Evolutionary conservation across 2,329 filamentous ascomycete species (phyloP).

Genomic region (Septoria linicola): DNA sequence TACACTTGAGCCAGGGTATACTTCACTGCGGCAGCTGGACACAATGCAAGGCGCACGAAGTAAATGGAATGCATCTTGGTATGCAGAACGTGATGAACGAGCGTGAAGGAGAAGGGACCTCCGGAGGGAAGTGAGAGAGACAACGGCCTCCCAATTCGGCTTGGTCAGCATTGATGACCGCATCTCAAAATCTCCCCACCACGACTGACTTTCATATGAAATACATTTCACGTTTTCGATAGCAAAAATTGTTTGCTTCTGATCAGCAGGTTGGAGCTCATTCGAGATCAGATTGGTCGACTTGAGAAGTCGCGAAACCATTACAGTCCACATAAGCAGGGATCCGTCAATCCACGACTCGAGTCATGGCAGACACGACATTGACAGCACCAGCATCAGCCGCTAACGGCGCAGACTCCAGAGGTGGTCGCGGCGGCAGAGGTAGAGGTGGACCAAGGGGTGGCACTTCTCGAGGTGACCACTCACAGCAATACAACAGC

Average conservation of each 20-base stretch:
- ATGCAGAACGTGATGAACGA: too few relatives aligned
- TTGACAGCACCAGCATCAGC: slow-evolving; percentile 13
- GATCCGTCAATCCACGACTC: slow-evolving; percentile 6
- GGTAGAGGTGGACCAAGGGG: slow-evolving; percentile 28
- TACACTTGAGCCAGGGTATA: too few relatives aligned
- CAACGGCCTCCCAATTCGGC: neutral
- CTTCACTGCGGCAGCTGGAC: too few relatives aligned
- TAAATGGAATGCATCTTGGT: too few relatives aligned
- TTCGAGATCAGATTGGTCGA: too few relatives aligned
- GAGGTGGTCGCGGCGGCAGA: slow-evolving; percentile 19
- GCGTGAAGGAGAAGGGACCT: too few relatives aligned
- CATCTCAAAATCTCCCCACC: slow-evolving; percentile 6
- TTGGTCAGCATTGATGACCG: slow-evolving; percentile 10
- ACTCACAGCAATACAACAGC: slow-evolving; percentile 16
- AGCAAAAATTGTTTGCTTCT: neutral
- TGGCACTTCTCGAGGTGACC: slow-evolving; percentile 20
- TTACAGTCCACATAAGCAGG: slow-evolving; percentile 6
- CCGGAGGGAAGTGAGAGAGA: too few relatives aligned
- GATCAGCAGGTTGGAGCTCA: neutral
- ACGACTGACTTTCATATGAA: neutral
- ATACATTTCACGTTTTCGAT: neutral
- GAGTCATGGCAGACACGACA: slow-evolving; percentile 19
- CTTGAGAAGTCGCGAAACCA: too few relatives aligned
- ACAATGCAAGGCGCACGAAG: too few relatives aligned
- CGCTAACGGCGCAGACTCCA: slow-evolving; percentile 6